Base-by-base conservation (phyloP, 768 basidiomycete species). In the Boletellus emodensis region DNA sequence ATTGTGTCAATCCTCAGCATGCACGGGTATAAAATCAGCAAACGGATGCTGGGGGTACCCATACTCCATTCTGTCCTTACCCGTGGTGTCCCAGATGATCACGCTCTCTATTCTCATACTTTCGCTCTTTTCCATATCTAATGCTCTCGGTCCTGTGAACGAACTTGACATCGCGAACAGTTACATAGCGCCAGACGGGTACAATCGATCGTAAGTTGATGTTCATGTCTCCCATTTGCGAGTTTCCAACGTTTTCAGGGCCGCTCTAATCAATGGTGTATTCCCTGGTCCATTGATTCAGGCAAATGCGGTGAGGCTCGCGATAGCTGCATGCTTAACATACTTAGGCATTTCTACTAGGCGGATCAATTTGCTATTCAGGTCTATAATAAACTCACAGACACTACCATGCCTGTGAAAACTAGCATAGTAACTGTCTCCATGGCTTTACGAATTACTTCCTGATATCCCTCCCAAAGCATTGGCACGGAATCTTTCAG, bases 271-370 rank as follows among this genome's bases (percentile, higher is more conserved):
- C n/a, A 71, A 67, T 15, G 71, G 72, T 4, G 61, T 53, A 6
- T 71, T 72, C 44, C 79, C 76, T 14, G 77, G 69, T 0, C 75
- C 77, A 8, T 60, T 77, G 38, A 75, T 80, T 50, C 46, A 14
- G 1, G 72, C 67, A 4, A 58, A 63, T 33, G 79, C 78, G 55
- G 64, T 57, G 40, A 40, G 51, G 32, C 14, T 14, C 13, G 22
- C 17, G 1, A 20, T 4, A 18, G n/a, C 15, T 14, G 1, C 12
- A n/a, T 39, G 26, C 22, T 30, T 24, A 28, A 4, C 6, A 36
- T 36, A 8, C 24, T 42, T 5, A 40, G 11, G 18, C 17, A 28
- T 24, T 37, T 28, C 33, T 7, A 3, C 14, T 26, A 76, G 73
- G 71, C 70, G 2, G 65, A 68, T 28, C 48, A 49, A 10, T 71